phyloP scores from a whole-genome alignment of 2,329 filamentous ascomycete species.

The Talaromyces sp. region DNA sequence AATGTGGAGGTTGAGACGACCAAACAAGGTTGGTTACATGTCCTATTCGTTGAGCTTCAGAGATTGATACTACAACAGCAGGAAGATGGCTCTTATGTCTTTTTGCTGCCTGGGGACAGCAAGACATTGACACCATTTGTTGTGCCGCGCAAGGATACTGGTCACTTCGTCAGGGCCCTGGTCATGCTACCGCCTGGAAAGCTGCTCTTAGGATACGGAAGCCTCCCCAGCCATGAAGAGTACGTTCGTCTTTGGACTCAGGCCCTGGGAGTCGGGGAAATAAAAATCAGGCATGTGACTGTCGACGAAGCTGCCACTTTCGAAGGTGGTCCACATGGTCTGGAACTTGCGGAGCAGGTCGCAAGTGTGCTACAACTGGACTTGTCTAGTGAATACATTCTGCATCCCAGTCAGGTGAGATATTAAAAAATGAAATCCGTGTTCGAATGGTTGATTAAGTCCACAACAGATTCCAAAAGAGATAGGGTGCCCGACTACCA shows the following conservation, averaged over 20 bases:
- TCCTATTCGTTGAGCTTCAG: background rate
- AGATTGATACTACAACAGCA: background rate
- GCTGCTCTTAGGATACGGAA: background rate
- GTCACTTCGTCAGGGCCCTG: background rate
- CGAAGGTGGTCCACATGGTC: background rate
- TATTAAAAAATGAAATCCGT: background rate
- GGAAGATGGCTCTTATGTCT: background rate
- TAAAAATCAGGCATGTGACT: background rate
- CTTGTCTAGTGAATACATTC: background rate
- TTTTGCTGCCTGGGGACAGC: background rate
- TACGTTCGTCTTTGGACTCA: background rate
- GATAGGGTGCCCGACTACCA: background rate
- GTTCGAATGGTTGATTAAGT: background rate
- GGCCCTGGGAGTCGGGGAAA: background rate
- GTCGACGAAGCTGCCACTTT: background rate
- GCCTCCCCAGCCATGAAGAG: background rate
- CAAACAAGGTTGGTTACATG: background rate
- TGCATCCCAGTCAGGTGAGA: background rate
- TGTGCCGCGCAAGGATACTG: background rate
- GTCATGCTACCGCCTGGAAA: background rate
- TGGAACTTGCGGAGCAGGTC: background rate
- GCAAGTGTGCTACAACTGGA: background rate
- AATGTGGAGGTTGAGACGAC: background rate
- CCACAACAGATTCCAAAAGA: background rate
- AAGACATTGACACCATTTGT: background rate